Percentiles rank a stretch among this genome's conserved stretches.
Evolutionary conservation across 2,329 filamentous ascomycete genomes (phyloP).

Genomic region (Aspergillus versicolor): DNA sequence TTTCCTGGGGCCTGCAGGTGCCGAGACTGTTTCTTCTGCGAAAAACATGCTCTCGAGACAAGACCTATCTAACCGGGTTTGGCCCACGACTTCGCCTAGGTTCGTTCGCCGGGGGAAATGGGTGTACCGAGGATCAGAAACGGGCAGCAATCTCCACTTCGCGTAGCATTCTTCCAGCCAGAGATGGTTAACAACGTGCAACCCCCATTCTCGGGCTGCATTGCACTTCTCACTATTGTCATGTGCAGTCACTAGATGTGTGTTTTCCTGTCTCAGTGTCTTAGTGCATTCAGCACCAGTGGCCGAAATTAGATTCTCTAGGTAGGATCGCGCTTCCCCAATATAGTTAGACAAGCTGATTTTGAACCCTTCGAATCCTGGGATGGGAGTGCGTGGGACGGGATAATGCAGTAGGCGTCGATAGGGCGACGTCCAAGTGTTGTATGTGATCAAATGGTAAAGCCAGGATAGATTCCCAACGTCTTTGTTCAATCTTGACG

Average conservation of each 20-base stretch:
- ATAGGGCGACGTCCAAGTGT: conserved; percentile 83
- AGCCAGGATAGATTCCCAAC: conserved; percentile 94
- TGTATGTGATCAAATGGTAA: conserved; percentile 84
- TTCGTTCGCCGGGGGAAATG: conserved; percentile 89
- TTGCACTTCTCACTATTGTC: conserved; percentile 88
- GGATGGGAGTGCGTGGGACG: conserved; percentile 71
- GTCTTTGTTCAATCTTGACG: conserved; percentile 73
- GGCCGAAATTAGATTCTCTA: conserved; percentile 86
- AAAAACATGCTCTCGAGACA: conserved; percentile 70
- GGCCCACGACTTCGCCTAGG: conserved; percentile 86
- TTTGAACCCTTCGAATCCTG: conserved; percentile 71
- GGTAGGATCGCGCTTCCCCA: conserved; percentile 86
- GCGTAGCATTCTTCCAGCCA: conserved; percentile 98
- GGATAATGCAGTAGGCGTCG: conserved; percentile 88
- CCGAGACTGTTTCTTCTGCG: conserved; percentile 27
- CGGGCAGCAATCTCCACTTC: conserved; percentile 72
- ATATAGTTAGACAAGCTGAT: conserved; percentile 97
- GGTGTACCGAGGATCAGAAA: conserved; percentile 74
- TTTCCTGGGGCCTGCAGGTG: conserved; percentile 19
- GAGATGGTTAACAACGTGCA: conserved; percentile 87
- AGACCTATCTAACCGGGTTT: conserved; percentile 75
- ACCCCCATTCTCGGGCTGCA: conserved; percentile 88
- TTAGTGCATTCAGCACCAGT: conserved; percentile 88
- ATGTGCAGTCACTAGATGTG: conserved; percentile 89
- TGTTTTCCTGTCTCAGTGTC: conserved; percentile 93